phyloP scores from a whole-genome alignment of 225 moss, liverwort and hornwort genomes.

The Antitrichia curtipendula region DNA sequence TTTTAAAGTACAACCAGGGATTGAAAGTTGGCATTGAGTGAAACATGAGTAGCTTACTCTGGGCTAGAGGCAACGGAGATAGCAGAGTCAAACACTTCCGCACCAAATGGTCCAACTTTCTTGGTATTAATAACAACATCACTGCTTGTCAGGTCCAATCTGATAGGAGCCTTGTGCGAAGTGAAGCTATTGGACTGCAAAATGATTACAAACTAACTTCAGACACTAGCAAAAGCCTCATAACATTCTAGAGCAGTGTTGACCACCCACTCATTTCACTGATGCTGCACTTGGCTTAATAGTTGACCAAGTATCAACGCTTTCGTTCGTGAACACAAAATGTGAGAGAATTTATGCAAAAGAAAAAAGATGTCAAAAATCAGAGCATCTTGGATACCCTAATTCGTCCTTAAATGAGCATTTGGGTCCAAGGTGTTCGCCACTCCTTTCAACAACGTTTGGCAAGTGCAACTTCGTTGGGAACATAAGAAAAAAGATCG shows the following conservation, averaged over 20 bases:
- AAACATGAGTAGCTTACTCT: constrained; percentile 28
- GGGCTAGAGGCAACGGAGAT: constrained; percentile 50
- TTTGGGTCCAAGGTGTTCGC: neutral
- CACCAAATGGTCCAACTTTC: constrained; percentile 93
- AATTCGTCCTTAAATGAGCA: neutral
- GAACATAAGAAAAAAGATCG: neutral
- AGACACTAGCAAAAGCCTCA: neutral
- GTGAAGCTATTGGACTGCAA: constrained; percentile 73
- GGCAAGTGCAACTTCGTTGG: neutral
- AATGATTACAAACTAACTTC: neutral
- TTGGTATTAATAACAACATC: constrained; percentile 22
- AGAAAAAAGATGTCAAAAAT: neutral
- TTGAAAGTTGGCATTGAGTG: neutral
- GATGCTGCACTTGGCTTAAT: neutral
- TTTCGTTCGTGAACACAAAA: neutral
- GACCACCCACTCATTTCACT: neutral
- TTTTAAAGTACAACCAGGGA: neutral
- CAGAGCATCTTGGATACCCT: neutral
- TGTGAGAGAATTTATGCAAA: neutral
- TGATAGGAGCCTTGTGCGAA: constrained; percentile 59
- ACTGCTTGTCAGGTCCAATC: constrained; percentile 44
- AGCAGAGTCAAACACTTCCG: constrained; percentile 80
- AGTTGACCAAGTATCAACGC: neutral
- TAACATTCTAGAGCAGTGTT: neutral
- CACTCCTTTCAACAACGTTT: neutral